phyloP scores from a whole-genome alignment of 805 yeast species.

The Monosporozyma aerobia region DNA sequence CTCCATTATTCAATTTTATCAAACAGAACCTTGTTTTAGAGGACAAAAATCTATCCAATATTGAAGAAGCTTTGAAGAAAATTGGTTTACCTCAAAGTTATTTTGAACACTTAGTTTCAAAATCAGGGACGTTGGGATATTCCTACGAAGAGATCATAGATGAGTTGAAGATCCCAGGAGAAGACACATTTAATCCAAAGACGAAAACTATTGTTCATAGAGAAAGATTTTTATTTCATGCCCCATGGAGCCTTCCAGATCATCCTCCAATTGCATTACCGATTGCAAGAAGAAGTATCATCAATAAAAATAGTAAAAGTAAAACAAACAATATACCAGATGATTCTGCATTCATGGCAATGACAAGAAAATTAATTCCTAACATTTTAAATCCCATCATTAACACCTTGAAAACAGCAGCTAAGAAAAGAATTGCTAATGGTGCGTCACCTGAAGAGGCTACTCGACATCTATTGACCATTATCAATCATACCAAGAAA shows the following conservation, averaged over 20 bases:
- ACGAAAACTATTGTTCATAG: conserved; percentile 22
- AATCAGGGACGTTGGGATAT: neutral
- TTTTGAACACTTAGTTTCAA: neutral
- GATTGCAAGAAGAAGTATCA: conserved; percentile 21
- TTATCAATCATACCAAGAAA: conserved; percentile 25
- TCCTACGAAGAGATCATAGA: neutral
- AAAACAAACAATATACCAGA: conserved; percentile 1
- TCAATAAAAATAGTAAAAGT: neutral
- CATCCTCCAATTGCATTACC: conserved; percentile 28
- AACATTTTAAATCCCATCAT: conserved; percentile 24
- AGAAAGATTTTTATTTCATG: conserved; percentile 26
- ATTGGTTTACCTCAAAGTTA: conserved; percentile 3
- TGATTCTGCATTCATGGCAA: conserved; percentile 8
- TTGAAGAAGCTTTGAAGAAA: conserved; percentile 15
- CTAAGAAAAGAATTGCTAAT: conserved; percentile 25
- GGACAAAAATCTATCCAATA: conserved; percentile 12
- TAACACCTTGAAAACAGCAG: conserved; percentile 28
- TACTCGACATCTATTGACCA: conserved; percentile 20
- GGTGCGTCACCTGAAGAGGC: conserved; percentile 30
- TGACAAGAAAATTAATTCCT: conserved; percentile 18
- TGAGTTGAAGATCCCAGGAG: neutral
- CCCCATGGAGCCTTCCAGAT: conserved; percentile 28
- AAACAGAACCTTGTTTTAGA: conserved; percentile 6
- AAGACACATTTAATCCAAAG: conserved; percentile 10
- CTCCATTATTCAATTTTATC: conserved; percentile 20